A percentile compares a stretch with the other conserved stretches of the same genome.
Conservation (phyloP, 495 filamentous ascomycete species). For the Talaromyces stipitatus region DNA sequence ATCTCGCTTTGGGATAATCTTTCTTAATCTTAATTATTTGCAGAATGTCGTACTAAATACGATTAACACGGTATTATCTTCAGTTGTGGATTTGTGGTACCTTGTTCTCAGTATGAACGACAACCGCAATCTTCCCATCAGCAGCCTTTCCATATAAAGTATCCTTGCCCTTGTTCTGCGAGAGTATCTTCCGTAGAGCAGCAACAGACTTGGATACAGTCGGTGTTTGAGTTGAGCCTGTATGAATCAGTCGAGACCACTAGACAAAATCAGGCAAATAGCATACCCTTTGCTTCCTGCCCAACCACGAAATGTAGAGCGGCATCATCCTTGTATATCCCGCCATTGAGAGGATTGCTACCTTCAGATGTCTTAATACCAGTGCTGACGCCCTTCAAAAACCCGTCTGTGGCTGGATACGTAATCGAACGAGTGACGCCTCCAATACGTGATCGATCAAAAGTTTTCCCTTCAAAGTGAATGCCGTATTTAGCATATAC, state of each 20-base stretch:
- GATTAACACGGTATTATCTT: slow-evolving; percentile 2
- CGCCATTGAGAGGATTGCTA: slow-evolving; percentile 29
- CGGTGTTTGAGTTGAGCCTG: slow-evolving; percentile 9
- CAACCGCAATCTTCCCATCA: slow-evolving; percentile 20
- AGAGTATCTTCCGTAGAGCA: slow-evolving; percentile 18
- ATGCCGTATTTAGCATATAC: slow-evolving; percentile 43
- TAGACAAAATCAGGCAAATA: not conserved
- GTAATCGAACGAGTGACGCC: slow-evolving; percentile 45
- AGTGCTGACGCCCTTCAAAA: slow-evolving; percentile 36
- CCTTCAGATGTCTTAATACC: slow-evolving; percentile 35
- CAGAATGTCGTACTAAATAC: slow-evolving; percentile 21
- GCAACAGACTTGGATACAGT: slow-evolving; percentile 20
- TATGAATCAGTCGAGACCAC: not conserved
- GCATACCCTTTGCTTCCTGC: slow-evolving; percentile 16
- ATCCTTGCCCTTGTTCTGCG: slow-evolving; percentile 14
- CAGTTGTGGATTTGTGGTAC: not conserved
- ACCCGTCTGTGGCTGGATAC: slow-evolving; percentile 25
- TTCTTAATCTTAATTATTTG: slow-evolving; percentile 23
- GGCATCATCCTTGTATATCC: slow-evolving; percentile 31
- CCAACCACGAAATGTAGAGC: slow-evolving; percentile 36
- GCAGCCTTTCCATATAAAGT: slow-evolving; percentile 21
- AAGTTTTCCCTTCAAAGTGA: slow-evolving; percentile 34
- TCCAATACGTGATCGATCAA: slow-evolving; percentile 34
- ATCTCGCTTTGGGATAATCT: slow-evolving; percentile 20
- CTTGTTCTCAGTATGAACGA: slow-evolving; percentile 24